These are phyloP conservation scores for Mycena haematopus DNA, from an alignment of 768 basidiomycete genomes.

Conservation along the genomic window DNA sequence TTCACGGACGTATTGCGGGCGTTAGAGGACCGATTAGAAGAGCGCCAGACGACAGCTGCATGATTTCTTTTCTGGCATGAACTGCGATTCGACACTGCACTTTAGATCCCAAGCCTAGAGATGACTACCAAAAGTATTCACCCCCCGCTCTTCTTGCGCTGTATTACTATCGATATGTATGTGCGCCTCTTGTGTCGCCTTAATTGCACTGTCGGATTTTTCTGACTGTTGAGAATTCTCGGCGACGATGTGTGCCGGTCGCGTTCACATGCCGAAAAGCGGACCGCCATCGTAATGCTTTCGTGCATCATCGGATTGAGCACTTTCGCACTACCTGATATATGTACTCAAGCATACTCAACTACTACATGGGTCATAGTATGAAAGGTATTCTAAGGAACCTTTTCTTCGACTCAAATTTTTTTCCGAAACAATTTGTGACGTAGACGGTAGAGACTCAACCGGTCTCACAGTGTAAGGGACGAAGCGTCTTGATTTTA, in stretches of 20 bases:
- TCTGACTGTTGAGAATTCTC: not conserved
- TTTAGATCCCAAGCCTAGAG: conserved; percentile 7
- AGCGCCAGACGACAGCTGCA: conserved; percentile 54
- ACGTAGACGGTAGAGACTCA: too few species aligned
- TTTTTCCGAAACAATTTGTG: too few species aligned
- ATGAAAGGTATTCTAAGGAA: too few species aligned
- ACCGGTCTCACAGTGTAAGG: too few species aligned
- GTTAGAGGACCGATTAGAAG: conserved; percentile 77
- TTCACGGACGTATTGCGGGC: conserved; percentile 88
- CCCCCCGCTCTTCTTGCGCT: conserved; percentile 4
- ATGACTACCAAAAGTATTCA: conserved; percentile 22
- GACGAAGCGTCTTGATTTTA: too few species aligned
- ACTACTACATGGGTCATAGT: too few species aligned
- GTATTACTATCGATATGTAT: conserved; percentile 20
- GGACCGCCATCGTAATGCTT: not conserved
- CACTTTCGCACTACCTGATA: too few species aligned
- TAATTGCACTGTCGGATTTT: conserved; percentile 4
- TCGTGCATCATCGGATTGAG: too few species aligned
- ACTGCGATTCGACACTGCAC: not conserved
- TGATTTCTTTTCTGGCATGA: conserved; percentile 13
- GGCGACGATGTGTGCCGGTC: too few species aligned
- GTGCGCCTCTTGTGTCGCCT: conserved; percentile 5
- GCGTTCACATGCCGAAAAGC: too few species aligned
- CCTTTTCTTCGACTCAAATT: too few species aligned
- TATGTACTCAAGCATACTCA: too few species aligned